A percentile compares a stretch with the other conserved stretches of the same genome.
phyloP scores from a whole-genome alignment of 2,329 filamentous ascomycete species.

The Aspergillus neoniger region DNA sequence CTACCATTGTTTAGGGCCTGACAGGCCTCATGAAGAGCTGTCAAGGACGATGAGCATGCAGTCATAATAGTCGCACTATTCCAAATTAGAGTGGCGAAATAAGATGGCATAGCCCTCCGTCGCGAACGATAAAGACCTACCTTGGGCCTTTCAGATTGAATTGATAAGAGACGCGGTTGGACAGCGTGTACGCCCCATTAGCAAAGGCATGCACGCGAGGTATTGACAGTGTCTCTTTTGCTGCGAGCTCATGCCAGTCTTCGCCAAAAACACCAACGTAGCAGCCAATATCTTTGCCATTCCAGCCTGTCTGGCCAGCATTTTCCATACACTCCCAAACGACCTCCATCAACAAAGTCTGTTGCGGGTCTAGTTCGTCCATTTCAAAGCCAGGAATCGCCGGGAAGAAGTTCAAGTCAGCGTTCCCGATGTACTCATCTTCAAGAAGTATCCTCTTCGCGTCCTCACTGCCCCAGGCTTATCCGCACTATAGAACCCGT shows the following conservation, averaged over 20 bases:
- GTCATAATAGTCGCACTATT: too few relatives aligned
- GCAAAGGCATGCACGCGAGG: too few relatives aligned
- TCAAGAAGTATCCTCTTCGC: conserved; percentile 33
- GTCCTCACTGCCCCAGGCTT: conserved; percentile 12
- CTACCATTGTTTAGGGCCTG: too few relatives aligned
- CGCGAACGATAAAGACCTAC: too few relatives aligned
- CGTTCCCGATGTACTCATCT: conserved; percentile 29
- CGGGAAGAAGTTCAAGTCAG: conserved; percentile 30
- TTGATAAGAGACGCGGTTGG: too few relatives aligned
- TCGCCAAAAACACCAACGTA: conserved; percentile 29
- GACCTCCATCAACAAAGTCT: conserved; percentile 25
- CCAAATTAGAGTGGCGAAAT: too few relatives aligned
- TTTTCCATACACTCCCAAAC: conserved; percentile 37
- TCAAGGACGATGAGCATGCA: too few relatives aligned
- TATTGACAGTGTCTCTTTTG: too few relatives aligned
- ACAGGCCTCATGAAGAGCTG: too few relatives aligned
- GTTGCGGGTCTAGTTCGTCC: conserved; percentile 32
- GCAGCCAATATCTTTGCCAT: conserved; percentile 34
- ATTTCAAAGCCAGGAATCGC: background rate
- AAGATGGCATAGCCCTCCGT: too few relatives aligned
- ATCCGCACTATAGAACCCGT: conserved; percentile 26
- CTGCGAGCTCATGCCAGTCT: conserved; percentile 21
- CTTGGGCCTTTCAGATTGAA: too few relatives aligned
- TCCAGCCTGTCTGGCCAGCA: conserved; percentile 30
- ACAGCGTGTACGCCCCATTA: too few relatives aligned